Evolutionary conservation across 208 protist genomes (phyloP).

Genomic region (Acanthamoeba royreba): DNA sequence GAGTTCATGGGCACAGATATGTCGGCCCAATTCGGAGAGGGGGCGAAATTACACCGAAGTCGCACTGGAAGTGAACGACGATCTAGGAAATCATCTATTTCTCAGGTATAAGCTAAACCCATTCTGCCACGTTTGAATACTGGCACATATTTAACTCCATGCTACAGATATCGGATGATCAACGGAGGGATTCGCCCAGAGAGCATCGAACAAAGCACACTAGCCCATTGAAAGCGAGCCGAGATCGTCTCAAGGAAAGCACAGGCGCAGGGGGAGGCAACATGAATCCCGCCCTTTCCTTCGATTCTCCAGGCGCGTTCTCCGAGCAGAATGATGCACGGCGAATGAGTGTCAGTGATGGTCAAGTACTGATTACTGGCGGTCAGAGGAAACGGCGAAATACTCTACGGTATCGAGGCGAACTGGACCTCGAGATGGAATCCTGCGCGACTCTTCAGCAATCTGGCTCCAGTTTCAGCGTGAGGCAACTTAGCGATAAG

Average conservation of each 20-base stretch:
- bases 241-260: not conserved
- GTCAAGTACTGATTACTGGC: not conserved
- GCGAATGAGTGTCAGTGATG: not conserved
- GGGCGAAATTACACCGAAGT: not conserved
- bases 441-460: not conserved
- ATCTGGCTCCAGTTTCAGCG: not conserved
- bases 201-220: not conserved
- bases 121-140: too few species aligned
- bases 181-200: not conserved
- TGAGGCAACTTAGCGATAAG: not conserved
- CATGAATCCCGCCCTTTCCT: too few species aligned
- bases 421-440: not conserved
- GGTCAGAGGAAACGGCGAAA: not conserved
- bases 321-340: too few species aligned
- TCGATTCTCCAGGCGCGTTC: too few species aligned
- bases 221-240: not conserved
- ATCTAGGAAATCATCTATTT: not conserved
- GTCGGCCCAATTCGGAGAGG: too few species aligned
- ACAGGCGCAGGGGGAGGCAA: too few species aligned
- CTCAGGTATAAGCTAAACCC: not conserved
- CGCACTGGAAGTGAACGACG: not conserved
- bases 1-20: not conserved
- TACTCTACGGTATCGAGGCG: not conserved
- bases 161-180: too few species aligned
- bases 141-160: too few species aligned